A percentile compares a stretch with the other conserved stretches of the same genome.
Conservation (phyloP, 805 yeast species). For the Cyberlindnera samutprakarnensis region DNA sequence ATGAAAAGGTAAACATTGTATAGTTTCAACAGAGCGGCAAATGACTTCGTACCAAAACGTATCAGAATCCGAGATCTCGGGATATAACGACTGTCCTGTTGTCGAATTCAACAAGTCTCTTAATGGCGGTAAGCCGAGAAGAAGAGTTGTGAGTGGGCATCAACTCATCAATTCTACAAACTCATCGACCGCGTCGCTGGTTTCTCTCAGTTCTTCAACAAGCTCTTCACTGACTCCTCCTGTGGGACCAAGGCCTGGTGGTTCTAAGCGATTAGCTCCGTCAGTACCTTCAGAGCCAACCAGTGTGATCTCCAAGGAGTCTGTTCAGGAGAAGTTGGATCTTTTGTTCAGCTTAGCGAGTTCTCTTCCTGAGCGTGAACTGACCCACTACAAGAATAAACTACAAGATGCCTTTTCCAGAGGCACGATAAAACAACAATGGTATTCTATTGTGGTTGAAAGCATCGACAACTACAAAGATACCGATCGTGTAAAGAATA, state of each 20-base stretch:
- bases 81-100: conserved; percentile 37
- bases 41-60: conserved; percentile 30
- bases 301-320: conserved; percentile 7
- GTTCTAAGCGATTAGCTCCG: neutral
- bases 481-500: conserved; percentile 25
- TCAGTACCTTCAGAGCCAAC: neutral
- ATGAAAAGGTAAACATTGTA: too few species aligned
- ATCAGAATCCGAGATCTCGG: conserved; percentile 32
- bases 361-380: conserved; percentile 33
- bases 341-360: conserved; percentile 23
- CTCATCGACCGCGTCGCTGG: too few species aligned
- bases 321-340: conserved; percentile 18
- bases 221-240: too few species aligned
- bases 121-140: neutral
- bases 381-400: conserved; percentile 35
- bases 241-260: neutral
- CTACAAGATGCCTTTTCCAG: conserved; percentile 23
- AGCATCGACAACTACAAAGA: conserved; percentile 19
- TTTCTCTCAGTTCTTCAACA: too few species aligned
- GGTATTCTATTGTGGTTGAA: conserved; percentile 22
- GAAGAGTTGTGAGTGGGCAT: too few species aligned
- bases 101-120: conserved; percentile 7
- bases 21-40: too few species aligned
- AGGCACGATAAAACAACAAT: conserved; percentile 20
- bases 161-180: too few species aligned